Percentiles rank a stretch among this genome's conserved stretches.
Evolutionary conservation across 192 early-diverging fungal species (phyloP).

Genomic region (Backusella circina): DNA sequence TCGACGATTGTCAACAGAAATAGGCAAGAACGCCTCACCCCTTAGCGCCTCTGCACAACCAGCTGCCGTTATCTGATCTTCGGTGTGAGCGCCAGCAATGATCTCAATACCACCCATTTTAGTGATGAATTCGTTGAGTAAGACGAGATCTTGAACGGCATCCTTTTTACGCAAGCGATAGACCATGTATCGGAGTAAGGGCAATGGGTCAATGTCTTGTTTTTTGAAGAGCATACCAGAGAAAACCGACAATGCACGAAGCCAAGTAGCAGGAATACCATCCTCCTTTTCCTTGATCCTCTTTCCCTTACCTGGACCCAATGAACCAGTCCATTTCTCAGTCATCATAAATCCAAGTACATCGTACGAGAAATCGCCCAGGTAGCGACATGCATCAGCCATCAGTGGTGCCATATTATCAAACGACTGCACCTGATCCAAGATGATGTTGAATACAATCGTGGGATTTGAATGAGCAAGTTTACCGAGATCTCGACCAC

Average conservation of each 20-base stretch:
- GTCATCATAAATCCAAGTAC: conserved; percentile 66
- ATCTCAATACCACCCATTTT: conserved; percentile 71
- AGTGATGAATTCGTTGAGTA: conserved; percentile 67
- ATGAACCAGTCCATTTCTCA: conserved; percentile 56
- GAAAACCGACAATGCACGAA: conserved; percentile 55
- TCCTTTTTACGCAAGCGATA: conserved; percentile 53
- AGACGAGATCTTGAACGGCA: conserved; percentile 55
- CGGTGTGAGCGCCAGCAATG: conserved; percentile 50
- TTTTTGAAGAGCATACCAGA: conserved; percentile 62
- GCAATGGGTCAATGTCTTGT: conserved; percentile 56
- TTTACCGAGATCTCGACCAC: conserved; percentile 71
- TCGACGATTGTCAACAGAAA: conserved; percentile 44
- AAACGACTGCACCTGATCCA: conserved; percentile 66
- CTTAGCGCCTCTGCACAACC: conserved; percentile 59
- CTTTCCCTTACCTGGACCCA: conserved; percentile 25
- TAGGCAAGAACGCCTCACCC: conserved; percentile 54
- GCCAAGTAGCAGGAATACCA: conserved; percentile 37
- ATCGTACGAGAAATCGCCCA: conserved; percentile 73
- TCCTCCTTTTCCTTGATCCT: conserved; percentile 60
- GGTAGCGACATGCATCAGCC: conserved; percentile 75
- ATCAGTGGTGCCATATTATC: conserved; percentile 71
- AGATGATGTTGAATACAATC: conserved; percentile 64
- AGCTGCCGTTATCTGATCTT: conserved; percentile 58
- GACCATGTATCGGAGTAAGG: conserved; percentile 61
- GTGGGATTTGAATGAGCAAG: conserved; percentile 71